Evolutionary conservation across 2,329 filamentous ascomycete genomes (phyloP).

Genomic region (Ceratocystis variospora): DNA sequence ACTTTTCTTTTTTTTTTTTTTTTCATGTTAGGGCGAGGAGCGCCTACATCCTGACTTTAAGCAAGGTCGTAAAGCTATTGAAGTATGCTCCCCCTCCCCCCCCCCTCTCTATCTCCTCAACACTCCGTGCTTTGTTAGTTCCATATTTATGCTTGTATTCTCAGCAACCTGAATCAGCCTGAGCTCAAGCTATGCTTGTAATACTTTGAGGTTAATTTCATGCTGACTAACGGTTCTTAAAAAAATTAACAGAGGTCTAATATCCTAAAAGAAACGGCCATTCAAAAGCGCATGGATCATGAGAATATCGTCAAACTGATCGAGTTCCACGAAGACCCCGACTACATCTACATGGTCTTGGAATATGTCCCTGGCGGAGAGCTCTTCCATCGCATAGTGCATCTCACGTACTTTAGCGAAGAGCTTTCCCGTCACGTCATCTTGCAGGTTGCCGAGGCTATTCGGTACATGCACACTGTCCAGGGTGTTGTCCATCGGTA

Average conservation of each 20-base stretch:
- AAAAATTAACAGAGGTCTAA: conserved; percentile 62
- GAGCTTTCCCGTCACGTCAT: conserved; percentile 91
- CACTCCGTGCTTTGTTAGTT: conserved; percentile 19
- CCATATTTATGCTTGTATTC: neutral
- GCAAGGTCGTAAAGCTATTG: conserved; percentile 85
- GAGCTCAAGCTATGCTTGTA: neutral
- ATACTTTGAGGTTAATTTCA: neutral
- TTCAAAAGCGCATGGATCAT: conserved; percentile 94
- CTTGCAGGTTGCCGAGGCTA: conserved; percentile 79
- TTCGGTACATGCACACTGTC: conserved; percentile 85
- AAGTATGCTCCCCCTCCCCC: conserved; percentile 52
- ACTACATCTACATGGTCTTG: conserved; percentile 96
- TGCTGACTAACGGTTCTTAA: neutral
- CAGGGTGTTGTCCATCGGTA: conserved; percentile 95
- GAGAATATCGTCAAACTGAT: conserved; percentile 90
- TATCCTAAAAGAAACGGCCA: conserved; percentile 95
- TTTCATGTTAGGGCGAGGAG: conserved; percentile 57
- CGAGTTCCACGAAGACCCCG: conserved; percentile 81
- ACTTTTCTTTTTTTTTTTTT: conserved; percentile 21
- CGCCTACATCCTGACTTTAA: conserved; percentile 95
- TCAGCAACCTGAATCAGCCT: neutral
- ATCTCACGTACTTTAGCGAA: conserved; percentile 96
- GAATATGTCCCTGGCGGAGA: conserved; percentile 92
- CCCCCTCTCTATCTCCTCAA: neutral
- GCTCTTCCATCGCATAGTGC: conserved; percentile 95